phyloP scores from a whole-genome alignment of 306 rosid species.

The Pyrus pyrifolia region DNA sequence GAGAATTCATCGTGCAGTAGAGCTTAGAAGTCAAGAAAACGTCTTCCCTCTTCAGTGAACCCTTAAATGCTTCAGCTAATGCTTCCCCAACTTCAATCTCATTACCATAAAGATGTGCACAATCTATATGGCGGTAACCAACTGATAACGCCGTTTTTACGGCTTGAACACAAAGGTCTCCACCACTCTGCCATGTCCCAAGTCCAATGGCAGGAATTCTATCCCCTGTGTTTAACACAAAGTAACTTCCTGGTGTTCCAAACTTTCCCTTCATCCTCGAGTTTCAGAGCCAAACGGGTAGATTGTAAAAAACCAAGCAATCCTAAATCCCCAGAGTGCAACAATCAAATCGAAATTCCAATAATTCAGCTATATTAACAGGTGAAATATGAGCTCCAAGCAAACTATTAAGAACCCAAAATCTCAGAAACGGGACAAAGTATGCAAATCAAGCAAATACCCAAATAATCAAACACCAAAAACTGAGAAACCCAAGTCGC shows the following conservation, averaged over 20 bases:
- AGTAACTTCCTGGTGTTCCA: constrained; percentile 30
- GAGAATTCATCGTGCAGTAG: constrained; percentile 40
- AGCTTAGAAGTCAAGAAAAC: constrained; percentile 42
- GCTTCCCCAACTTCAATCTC: constrained; percentile 45
- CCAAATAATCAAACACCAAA: constrained; percentile 13
- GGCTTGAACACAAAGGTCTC: constrained; percentile 43
- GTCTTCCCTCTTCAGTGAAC: constrained; percentile 36
- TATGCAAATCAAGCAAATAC: constrained; percentile 1
- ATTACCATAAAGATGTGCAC: constrained; percentile 48
- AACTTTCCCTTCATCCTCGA: constrained; percentile 31
- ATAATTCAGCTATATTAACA: not conserved
- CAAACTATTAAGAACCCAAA: constrained; percentile 4
- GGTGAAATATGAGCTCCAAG: not conserved
- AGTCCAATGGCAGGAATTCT: constrained; percentile 43
- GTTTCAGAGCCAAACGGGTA: not conserved
- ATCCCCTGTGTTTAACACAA: constrained; percentile 37
- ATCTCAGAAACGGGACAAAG: not conserved
- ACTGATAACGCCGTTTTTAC: constrained; percentile 40
- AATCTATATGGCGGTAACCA: constrained; percentile 39
- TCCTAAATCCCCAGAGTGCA: constrained; percentile 8
- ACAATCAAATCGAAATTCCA: not conserved
- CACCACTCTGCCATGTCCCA: constrained; percentile 50
- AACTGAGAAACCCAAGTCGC: not conserved
- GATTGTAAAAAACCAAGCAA: constrained; percentile 1
- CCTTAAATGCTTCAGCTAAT: constrained; percentile 30